phyloP scores from a whole-genome alignment of 495 filamentous ascomycete genomes.

The Neurospora tetrasperma region DNA sequence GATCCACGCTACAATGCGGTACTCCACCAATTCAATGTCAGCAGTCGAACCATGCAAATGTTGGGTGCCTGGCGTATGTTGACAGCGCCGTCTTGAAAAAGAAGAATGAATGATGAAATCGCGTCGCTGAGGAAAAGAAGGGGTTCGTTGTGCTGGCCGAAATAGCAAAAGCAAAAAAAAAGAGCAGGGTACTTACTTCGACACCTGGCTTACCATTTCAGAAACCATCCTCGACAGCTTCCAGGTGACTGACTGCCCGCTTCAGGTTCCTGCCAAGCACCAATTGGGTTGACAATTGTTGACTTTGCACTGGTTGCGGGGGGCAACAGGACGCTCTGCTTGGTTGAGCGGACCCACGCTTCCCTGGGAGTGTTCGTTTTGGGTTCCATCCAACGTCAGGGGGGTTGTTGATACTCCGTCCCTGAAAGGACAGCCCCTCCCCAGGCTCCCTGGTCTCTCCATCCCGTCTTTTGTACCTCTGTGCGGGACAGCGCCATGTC shows the following conservation, averaged over 20 bases:
- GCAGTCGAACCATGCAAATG: background rate
- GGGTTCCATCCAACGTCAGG: background rate
- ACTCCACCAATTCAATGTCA: background rate
- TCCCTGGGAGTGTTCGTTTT: background rate
- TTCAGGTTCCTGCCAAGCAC: background rate
- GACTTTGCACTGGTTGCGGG: constrained; percentile 3
- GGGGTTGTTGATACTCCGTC: background rate
- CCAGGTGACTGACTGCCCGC: background rate
- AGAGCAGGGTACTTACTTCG: background rate
- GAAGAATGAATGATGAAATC: background rate
- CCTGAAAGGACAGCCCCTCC: background rate
- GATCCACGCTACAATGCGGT: background rate
- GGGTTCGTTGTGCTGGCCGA: background rate
- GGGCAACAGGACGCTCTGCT: constrained; percentile 2
- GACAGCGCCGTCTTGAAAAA: background rate
- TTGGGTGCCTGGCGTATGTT: background rate
- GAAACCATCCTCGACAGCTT: background rate
- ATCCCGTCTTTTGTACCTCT: background rate
- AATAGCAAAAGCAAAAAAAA: background rate
- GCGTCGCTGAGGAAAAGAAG: background rate
- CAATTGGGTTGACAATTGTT: background rate
- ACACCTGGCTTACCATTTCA: background rate
- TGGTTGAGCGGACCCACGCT: background rate
- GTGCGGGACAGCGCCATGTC: background rate
- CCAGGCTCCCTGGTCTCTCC: background rate